These are phyloP conservation scores for Myxozyma monticola DNA, from an alignment of 805 yeast species.

Conservation along the genomic window DNA sequence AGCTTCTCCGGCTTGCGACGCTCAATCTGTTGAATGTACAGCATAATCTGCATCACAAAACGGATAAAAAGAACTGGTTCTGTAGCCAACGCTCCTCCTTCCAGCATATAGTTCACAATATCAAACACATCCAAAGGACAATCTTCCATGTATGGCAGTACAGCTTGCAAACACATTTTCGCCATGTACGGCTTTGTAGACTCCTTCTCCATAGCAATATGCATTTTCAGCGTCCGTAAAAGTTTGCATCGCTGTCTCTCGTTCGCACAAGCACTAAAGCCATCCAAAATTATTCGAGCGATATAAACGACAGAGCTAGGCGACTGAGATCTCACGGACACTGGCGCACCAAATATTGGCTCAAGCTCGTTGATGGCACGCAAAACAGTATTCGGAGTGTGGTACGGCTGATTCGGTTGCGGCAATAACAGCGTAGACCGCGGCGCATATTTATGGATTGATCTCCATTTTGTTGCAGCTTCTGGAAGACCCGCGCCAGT, in stretches of 20 bases:
- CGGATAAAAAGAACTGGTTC: conserved; percentile 7
- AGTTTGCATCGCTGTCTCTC: conserved; percentile 7
- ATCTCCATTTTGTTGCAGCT: conserved; percentile 3
- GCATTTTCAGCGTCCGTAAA: conserved; percentile 7
- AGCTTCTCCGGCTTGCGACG: background rate
- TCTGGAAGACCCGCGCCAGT: background rate
- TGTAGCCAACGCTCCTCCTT: background rate
- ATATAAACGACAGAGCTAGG: conserved; percentile 2
- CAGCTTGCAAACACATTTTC: conserved; percentile 16
- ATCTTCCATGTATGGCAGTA: conserved; percentile 6
- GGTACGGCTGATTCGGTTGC: conserved; percentile 9
- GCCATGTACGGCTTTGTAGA: conserved; percentile 4
- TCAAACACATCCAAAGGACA: conserved; percentile 15
- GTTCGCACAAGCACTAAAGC: conserved; percentile 5
- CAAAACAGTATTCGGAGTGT: background rate
- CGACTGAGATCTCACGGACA: background rate
- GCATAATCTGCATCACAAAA: conserved; percentile 6
- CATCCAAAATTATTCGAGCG: conserved; percentile 10
- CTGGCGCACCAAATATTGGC: background rate
- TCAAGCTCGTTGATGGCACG: background rate
- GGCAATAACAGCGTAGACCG: no score
- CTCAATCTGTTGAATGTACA: conserved; percentile 2
- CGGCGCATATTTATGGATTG: background rate
- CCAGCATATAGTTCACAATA: conserved; percentile 2
- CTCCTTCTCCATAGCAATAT: background rate